phyloP scores from a whole-genome alignment of 495 filamentous ascomycete species.

The Neurospora tetraspora region DNA sequence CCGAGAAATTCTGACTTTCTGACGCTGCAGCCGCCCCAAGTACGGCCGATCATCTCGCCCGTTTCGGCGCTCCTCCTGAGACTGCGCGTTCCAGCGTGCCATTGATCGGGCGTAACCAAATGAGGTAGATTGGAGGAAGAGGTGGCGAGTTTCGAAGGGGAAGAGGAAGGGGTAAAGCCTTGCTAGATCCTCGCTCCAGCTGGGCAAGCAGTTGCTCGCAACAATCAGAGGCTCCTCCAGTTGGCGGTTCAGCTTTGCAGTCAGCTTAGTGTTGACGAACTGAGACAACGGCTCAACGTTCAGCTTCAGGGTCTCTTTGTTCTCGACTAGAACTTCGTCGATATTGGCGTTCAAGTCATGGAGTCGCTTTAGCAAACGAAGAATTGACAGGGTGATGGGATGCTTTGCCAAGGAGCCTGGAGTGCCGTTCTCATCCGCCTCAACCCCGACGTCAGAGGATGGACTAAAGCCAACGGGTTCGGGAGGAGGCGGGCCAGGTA shows the following conservation, averaged over 20 bases:
- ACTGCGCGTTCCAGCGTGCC: conserved; percentile 90
- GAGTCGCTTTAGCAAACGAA: conserved; percentile 80
- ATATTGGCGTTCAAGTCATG: conserved; percentile 92
- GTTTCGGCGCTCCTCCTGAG: conserved; percentile 70
- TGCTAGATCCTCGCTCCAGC: conserved; percentile 96
- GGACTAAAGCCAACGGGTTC: conserved; percentile 60
- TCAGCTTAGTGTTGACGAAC: conserved; percentile 98
- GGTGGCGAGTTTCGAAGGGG: conserved; percentile 93
- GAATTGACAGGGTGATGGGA: conserved; percentile 72
- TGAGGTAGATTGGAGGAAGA: conserved; percentile 95
- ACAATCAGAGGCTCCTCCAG: conserved; percentile 98
- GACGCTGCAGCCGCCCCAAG: conserved; percentile 86
- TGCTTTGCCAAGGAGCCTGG: conserved; percentile 80
- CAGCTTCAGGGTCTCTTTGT: conserved; percentile 57
- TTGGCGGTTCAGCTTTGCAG: conserved; percentile 96
- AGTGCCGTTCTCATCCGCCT: conserved; percentile 45
- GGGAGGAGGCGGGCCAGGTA: conserved; percentile 75
- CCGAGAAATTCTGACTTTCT: conserved; percentile 94
- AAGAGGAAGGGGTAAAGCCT: conserved; percentile 97
- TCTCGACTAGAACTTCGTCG: conserved; percentile 90
- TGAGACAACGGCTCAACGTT: conserved; percentile 79
- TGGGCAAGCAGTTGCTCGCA: conserved; percentile 90
- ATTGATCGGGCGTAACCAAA: conserved; percentile 98
- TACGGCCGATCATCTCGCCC: conserved; percentile 83
- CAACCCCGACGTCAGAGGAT: conserved; percentile 35